Percentiles rank a stretch among this genome's conserved stretches.
phyloP scores from a whole-genome alignment of 2,329 filamentous ascomycete species.

The Aspergillus calidoustus region DNA sequence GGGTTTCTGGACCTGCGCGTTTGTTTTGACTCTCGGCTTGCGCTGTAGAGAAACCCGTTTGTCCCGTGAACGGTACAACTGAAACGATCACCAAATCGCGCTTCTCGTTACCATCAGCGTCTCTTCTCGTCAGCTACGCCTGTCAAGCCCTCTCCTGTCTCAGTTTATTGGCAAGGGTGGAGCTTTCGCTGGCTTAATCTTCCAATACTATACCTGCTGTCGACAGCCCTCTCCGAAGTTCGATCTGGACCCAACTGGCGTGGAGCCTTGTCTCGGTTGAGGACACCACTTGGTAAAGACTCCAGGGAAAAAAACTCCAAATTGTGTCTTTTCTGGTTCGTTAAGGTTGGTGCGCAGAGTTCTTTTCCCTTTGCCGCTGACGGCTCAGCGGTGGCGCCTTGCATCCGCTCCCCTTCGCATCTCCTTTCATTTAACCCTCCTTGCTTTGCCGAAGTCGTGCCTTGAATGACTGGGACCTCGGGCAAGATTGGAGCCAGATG shows the following conservation, averaged over 20 bases:
- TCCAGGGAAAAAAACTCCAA: constrained; percentile 21
- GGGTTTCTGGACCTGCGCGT: constrained; percentile 20
- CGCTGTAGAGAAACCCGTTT: constrained; percentile 28
- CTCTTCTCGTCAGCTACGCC: constrained; percentile 9
- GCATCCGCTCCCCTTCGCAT: constrained; percentile 37
- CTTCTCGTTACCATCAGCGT: constrained; percentile 14
- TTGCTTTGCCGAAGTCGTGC: constrained; percentile 39
- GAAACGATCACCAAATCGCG: constrained; percentile 22
- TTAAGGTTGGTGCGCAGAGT: constrained; percentile 37
- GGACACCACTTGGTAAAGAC: constrained; percentile 22
- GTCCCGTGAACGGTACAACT: constrained; percentile 23
- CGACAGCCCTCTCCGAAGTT: constrained; percentile 15
- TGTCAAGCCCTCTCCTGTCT: constrained; percentile 14
- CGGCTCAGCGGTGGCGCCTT: constrained; percentile 36
- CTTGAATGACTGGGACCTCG: constrained; percentile 29
- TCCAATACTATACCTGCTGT: constrained; percentile 18
- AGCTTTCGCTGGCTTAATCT: constrained; percentile 15
- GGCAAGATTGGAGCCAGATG: constrained; percentile 32
- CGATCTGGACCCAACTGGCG: constrained; percentile 25
- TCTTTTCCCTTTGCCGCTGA: constrained; percentile 29
- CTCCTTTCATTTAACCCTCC: constrained; percentile 32
- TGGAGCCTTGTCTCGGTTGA: constrained; percentile 35
- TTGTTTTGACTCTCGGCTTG: constrained; percentile 21
- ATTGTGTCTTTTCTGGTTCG: constrained; percentile 20
- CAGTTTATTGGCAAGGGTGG: constrained; percentile 22